Evolutionary conservation across 2,329 filamentous ascomycete species (phyloP).

Genomic region (Talaromyces sp.): DNA sequence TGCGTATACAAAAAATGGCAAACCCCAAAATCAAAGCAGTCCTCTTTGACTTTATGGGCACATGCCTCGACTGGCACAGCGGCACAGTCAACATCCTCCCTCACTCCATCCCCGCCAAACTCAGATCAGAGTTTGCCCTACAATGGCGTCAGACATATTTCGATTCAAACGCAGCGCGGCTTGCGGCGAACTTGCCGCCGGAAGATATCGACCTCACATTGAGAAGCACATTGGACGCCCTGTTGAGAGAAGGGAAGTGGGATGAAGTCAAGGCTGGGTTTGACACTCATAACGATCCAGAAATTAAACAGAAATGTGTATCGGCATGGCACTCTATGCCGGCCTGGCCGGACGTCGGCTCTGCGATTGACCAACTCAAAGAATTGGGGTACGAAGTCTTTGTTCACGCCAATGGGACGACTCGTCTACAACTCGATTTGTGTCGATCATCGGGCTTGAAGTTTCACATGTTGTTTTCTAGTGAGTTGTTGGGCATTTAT

Average conservation of each 20-base stretch:
- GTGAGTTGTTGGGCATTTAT: slow-evolving; percentile 46
- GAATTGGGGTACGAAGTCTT: slow-evolving; percentile 40
- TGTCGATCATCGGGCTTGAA: slow-evolving; percentile 42
- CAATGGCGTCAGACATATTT: slow-evolving; percentile 15
- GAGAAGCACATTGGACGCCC: slow-evolving; percentile 34
- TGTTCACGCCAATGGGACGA: slow-evolving; percentile 53
- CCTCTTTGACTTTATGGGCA: slow-evolving; percentile 57
- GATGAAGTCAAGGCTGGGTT: neutral
- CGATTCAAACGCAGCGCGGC: slow-evolving; percentile 8
- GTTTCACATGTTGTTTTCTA: slow-evolving; percentile 52
- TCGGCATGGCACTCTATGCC: slow-evolving; percentile 46
- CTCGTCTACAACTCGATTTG: slow-evolving; percentile 52
- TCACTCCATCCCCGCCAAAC: slow-evolving; percentile 23
- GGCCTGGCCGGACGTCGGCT: slow-evolving; percentile 49
- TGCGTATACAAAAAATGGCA: neutral
- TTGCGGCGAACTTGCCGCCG: neutral
- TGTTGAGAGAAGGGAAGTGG: slow-evolving; percentile 27
- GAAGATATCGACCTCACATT: slow-evolving; percentile 47
- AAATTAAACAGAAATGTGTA: slow-evolving; percentile 24
- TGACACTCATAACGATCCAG: neutral
- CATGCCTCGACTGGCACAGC: slow-evolving; percentile 53
- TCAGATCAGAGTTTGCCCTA: slow-evolving; percentile 25
- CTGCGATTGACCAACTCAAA: slow-evolving; percentile 39
- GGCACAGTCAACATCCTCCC: slow-evolving; percentile 37
- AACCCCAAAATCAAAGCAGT: slow-evolving; percentile 41